Evolutionary conservation across 2,329 filamentous ascomycete genomes (phyloP), one percentile per base, ranked within the genome.

Genomic region (Raffaelea ambrosiae): DNA sequence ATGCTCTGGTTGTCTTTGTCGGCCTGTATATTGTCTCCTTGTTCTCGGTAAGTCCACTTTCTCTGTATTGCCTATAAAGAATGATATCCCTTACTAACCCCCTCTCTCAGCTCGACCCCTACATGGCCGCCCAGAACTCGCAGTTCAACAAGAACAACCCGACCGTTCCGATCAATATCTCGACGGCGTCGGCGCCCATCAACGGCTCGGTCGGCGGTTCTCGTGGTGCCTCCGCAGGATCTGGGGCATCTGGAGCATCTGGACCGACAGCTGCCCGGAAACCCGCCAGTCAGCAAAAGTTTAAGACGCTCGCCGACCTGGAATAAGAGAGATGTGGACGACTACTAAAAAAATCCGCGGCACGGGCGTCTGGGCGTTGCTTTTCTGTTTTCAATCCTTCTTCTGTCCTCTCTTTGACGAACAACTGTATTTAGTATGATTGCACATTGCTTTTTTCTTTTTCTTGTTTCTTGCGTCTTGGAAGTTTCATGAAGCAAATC

Each of bases 1-100:
- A 75, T 55, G 59, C 67, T 0, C 55, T 83, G 8, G 57, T 81
- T 41, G 64, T 67, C 5, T 79, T 83, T 51, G 66, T 83, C 41
- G 80, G 78, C 14, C 63, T 84, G 4, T 84, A 84, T 58, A 62
- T 84, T 40, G 69, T 70, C 8, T 81, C 77, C 4, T 62, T 84
- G n/a, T 72, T 84, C 54, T 74, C 78, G 60, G 77, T 74, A 67
- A 48, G 75, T 70, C 5, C 13, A n/a, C n/a, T 22, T 16, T 36
- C 16, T 13, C 16, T 40, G 13, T 18, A 8, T 29, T 5, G 5
- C 21, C n/a, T n/a, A n/a, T n/a, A n/a, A n/a, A n/a, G n/a, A n/a
- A n/a, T n/a, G n/a, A n/a, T n/a, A 14, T 5, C 11, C 29, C 9
- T 20, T 14, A 1, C 21, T 19, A 22, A 35, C 18, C 3, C 18